A percentile compares a stretch with the other conserved stretches of the same genome.
phyloP scores from a whole-genome alignment of 2,329 filamentous ascomycete genomes.

The Sporothrix schenckii region DNA sequence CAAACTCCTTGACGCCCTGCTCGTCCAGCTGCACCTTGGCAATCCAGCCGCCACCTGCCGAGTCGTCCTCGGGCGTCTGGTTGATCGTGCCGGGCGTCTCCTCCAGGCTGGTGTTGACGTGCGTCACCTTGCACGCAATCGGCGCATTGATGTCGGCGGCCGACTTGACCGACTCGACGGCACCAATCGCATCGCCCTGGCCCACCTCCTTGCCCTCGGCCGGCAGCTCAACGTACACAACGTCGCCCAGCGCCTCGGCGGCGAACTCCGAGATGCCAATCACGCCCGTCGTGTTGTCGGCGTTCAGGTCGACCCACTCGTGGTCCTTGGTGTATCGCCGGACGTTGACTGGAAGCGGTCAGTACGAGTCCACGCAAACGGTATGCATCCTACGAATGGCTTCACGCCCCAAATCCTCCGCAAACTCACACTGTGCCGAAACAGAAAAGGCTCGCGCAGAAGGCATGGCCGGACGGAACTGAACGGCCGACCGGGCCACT shows the following conservation, averaged over 20 bases:
- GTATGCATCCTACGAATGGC: too few relatives aligned
- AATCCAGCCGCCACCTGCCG: slow-evolving; percentile 82
- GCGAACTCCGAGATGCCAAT: slow-evolving; percentile 90
- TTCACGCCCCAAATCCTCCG: too few relatives aligned
- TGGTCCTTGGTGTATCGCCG: slow-evolving; percentile 97
- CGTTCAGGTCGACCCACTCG: slow-evolving; percentile 92
- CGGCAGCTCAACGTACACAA: slow-evolving; percentile 96
- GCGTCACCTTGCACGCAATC: slow-evolving; percentile 73
- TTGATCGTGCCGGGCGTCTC: slow-evolving; percentile 88
- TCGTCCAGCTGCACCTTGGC: slow-evolving; percentile 80
- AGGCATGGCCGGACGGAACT: slow-evolving; percentile 46
- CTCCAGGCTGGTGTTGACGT: slow-evolving; percentile 74
- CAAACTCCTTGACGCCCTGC: slow-evolving; percentile 66
- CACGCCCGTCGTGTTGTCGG: slow-evolving; percentile 78
- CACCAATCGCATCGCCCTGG: slow-evolving; percentile 83
- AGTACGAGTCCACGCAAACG: slow-evolving; percentile 29
- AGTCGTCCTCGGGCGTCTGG: slow-evolving; percentile 79
- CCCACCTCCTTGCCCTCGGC: slow-evolving; percentile 67
- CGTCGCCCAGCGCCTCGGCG: slow-evolving; percentile 88
- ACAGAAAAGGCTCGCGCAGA: slow-evolving; percentile 52
- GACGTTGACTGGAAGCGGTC: slow-evolving; percentile 54
- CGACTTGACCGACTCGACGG: slow-evolving; percentile 97
- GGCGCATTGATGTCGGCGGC: slow-evolving; percentile 97
- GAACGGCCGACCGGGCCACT: slow-evolving; percentile 41
- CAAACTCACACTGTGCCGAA: slow-evolving; percentile 47